phyloP scores from a whole-genome alignment of 2,329 filamentous ascomycete species.

The Exophiala phaeomuriformis region DNA sequence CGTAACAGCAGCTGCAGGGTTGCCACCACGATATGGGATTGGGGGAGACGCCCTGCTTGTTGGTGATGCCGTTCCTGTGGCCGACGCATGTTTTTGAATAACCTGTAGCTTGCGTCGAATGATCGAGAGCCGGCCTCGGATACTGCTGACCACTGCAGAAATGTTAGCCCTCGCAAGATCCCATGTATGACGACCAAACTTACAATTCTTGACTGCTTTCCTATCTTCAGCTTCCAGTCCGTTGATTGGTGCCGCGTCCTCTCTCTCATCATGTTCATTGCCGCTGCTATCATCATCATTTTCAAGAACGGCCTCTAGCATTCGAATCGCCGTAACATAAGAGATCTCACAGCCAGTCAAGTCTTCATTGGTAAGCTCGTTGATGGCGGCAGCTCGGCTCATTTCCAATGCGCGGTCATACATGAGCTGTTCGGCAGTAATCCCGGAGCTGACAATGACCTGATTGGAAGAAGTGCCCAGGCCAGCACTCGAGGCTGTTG shows the following conservation, averaged over 20 bases:
- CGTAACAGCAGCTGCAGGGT: conserved; percentile 12
- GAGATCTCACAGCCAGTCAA: conserved; percentile 81
- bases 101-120: conserved; percentile 45
- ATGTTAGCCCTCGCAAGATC: conserved; percentile 25
- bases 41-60: conserved; percentile 22
- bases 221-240: conserved; percentile 42
- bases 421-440: conserved; percentile 95
- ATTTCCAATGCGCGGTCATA: conserved; percentile 96
- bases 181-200: conserved; percentile 28
- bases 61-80: conserved; percentile 30
- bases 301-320: conserved; percentile 91
- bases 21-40: conserved; percentile 20
- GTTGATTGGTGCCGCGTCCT: conserved; percentile 36
- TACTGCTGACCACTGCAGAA: conserved; percentile 41
- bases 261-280: conserved; percentile 28
- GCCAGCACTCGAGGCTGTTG: conserved; percentile 50
- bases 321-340: conserved; percentile 85
- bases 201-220: conserved; percentile 44
- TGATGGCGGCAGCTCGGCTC: conserved; percentile 88
- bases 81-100: conserved; percentile 42
- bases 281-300: conserved; percentile 54
- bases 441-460: conserved; percentile 75
- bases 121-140: conserved; percentile 41
- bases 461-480: conserved; percentile 64
- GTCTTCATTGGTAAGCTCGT: conserved; percentile 89